These are phyloP conservation scores for Hippophae tibetana DNA, from an alignment of 306 rosid genomes.

Conservation along the genomic window DNA sequence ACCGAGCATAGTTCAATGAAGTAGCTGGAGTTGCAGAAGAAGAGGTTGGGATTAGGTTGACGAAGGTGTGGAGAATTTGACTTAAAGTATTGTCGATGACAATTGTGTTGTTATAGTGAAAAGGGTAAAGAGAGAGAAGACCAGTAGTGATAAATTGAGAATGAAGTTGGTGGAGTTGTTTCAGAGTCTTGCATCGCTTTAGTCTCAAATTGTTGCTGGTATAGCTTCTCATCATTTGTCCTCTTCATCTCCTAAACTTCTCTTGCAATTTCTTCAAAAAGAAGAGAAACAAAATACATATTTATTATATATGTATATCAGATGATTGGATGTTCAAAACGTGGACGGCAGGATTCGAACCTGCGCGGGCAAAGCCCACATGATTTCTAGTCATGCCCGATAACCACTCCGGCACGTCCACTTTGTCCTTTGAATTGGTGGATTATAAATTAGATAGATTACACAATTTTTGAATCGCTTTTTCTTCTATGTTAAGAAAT, in stretches of 20 bases:
- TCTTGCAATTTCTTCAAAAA: neutral
- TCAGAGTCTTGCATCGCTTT: constrained; percentile 39
- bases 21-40: neutral
- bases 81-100: constrained; percentile 7
- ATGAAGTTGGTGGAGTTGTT: constrained; percentile 49
- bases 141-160: constrained; percentile 34
- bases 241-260: too few species aligned
- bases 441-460: too few species aligned
- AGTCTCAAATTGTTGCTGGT: neutral
- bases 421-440: rapidly evolving
- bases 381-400: constrained; percentile 82
- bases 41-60: constrained; percentile 17
- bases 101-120: constrained; percentile 6
- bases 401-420: constrained; percentile 44
- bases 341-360: constrained; percentile 71
- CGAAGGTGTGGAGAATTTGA: constrained; percentile 35
- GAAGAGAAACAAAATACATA: neutral
- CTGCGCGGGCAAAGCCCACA: constrained; percentile 68
- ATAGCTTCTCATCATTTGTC: too few species aligned
- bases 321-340: neutral
- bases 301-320: too few species aligned
- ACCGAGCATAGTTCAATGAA: constrained; percentile 28
- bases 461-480: too few species aligned
- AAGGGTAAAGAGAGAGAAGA: constrained; percentile 4
- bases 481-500: too few species aligned